Evolutionary conservation across 306 rosid genomes (phyloP), one percentile per base, ranked within the genome.

Genomic region (Abrus precatorius): DNA sequence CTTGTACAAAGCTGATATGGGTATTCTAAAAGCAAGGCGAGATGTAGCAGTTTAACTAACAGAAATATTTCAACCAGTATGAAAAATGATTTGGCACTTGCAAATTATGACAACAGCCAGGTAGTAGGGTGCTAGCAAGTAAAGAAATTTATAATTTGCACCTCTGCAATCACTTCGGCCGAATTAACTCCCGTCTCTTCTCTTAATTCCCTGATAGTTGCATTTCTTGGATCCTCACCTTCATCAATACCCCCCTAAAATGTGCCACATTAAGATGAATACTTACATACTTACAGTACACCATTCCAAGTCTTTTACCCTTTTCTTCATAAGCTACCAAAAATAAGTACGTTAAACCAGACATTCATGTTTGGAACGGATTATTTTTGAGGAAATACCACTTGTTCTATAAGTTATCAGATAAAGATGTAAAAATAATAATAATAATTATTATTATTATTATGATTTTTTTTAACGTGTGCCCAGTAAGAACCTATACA

Each of bases 171-270:
- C 76, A 93, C 79, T 86, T 95, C 96, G 10, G 94, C 97, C 3
- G 99, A 93, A 76, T 32, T 90, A 66, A 95, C 92, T 69, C 97
- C 97, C 3, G 99, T 95, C 82, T 95, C 99, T 85, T 95, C 95
- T 82, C 92, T 88, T 30, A 95, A 71, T 79, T 93, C 99, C 75
- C 97, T 88, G 54, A 91, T 76, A 72, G 91, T 95, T 53, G 97
- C 97, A 81, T 45, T 76, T 87, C 86, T 90, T 13, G 95, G 95
- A 83, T 95, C 96, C 86, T 95, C 97, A 40, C 89, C 94, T 73
- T 93, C 97, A 74, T 95, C 94, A 75, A 93, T 81, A 69, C 97
- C 99, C 47, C 97, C 99, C 97, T 90, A 80, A 41, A 73, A 34
- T 12, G 80, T 50, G 10, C 47, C 79, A 61, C 64, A 20, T 45